phyloP scores from a whole-genome alignment of 1,284 basidiomycete genomes.

The Boletellus deceptivus region DNA sequence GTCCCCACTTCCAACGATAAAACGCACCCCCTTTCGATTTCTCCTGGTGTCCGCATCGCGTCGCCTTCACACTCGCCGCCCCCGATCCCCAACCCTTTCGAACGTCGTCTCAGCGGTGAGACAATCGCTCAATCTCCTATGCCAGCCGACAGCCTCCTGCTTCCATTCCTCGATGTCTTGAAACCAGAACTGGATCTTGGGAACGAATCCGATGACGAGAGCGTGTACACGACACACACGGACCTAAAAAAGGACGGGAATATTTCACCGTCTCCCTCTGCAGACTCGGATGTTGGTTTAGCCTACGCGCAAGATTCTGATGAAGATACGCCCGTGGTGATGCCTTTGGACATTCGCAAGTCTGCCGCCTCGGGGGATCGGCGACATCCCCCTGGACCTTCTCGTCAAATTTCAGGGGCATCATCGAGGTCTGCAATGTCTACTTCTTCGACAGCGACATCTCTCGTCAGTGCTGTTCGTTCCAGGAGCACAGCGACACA shows the following conservation, averaged over 20 bases:
- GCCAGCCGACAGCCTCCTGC: constrained; percentile 22
- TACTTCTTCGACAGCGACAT: constrained; percentile 21
- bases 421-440: constrained; percentile 23
- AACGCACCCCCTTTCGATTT: constrained; percentile 7
- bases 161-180: constrained; percentile 45
- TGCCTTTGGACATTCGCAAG: constrained; percentile 33
- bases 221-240: constrained; percentile 33
- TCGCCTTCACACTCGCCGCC: constrained; percentile 39
- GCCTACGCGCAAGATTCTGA: constrained; percentile 54
- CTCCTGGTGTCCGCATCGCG: constrained; percentile 27
- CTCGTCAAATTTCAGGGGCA: constrained; percentile 27
- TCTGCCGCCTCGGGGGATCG: constrained; percentile 23
- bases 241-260: constrained; percentile 21
- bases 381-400: constrained; percentile 10
- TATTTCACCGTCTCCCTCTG: constrained; percentile 42
- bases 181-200: constrained; percentile 28
- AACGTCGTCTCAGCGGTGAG: constrained; percentile 33
- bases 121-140: constrained; percentile 31
- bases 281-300: constrained; percentile 41
- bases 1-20: constrained; percentile 20
- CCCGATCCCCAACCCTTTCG: constrained; percentile 35
- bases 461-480: constrained; percentile 18
- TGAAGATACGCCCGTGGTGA: constrained; percentile 37
- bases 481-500: constrained; percentile 32
- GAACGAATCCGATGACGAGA: constrained; percentile 34